Evolutionary conservation across 306 rosid genomes (phyloP).

Genomic region (Cicer chorassanicum): DNA sequence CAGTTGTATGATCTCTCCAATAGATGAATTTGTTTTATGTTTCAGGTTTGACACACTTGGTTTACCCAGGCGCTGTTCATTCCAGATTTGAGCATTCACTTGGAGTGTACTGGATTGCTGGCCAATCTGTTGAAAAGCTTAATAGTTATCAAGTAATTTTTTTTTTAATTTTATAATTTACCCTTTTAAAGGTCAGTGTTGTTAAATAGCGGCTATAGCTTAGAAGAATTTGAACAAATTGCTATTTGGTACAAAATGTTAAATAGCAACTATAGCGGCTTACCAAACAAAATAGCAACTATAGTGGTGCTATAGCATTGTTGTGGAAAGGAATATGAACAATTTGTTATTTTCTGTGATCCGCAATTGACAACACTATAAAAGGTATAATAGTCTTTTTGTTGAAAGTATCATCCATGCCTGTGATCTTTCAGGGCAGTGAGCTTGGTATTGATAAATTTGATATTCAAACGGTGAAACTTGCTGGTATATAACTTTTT

Average conservation of each 20-base stretch:
- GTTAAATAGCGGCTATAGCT: no score
- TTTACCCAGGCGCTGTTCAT: conserved; percentile 93
- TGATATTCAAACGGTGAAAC: conserved; percentile 90
- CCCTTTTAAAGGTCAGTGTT: background rate
- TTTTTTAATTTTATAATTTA: conserved; percentile 11
- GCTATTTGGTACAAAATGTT: no score
- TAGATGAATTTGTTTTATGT: conserved; percentile 38
- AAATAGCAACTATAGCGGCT: no score
- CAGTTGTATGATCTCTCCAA: conserved; percentile 35
- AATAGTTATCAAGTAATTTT: conserved; percentile 62
- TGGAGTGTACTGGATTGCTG: conserved; percentile 94
- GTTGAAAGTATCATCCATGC: conserved; percentile 12
- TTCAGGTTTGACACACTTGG: conserved; percentile 80
- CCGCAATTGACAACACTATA: no score
- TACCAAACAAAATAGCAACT: no score
- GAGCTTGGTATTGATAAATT: conserved; percentile 82
- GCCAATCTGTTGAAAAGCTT: conserved; percentile 78
- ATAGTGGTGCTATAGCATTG: no score
- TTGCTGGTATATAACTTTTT: conserved; percentile 70
- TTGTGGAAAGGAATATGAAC: no score
- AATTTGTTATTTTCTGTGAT: no score
- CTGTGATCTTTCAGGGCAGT: conserved; percentile 64
- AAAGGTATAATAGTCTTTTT: background rate
- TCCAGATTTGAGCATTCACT: conserved; percentile 95
- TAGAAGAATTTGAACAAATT: no score